These are phyloP conservation scores for Alternaria novae-zelandiae DNA, from an alignment of 2,329 filamentous ascomycete species.

Conservation along the genomic window DNA sequence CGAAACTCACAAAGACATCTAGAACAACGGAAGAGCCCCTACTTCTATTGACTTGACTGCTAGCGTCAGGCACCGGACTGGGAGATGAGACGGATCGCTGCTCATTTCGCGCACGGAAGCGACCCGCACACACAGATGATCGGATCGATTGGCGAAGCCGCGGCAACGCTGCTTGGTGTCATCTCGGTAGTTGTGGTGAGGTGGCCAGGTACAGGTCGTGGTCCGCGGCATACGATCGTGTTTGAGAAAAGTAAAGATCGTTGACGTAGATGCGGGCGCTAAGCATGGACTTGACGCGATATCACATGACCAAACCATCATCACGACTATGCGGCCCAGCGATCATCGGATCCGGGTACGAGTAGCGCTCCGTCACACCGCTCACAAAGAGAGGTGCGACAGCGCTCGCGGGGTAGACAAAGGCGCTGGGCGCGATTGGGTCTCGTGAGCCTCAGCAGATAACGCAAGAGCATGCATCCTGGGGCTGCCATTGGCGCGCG, in stretches of 20 bases:
- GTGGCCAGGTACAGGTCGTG: neutral
- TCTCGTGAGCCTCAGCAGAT: conserved; percentile 26
- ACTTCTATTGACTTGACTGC: neutral
- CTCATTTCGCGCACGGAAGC: conserved; percentile 1
- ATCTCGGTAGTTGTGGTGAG: neutral
- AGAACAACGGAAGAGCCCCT: neutral
- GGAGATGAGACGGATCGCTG: conserved; percentile 4
- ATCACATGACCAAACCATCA: conserved; percentile 13
- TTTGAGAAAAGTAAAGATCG: conserved; percentile 6
- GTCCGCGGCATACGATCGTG: neutral
- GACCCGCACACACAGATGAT: neutral
- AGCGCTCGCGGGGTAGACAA: conserved; percentile 7
- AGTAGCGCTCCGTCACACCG: conserved; percentile 6
- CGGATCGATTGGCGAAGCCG: conserved; percentile 2
- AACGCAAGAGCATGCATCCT: conserved; percentile 25
- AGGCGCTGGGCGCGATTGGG: conserved; percentile 5
- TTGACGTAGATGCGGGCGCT: conserved; percentile 8
- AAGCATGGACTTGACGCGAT: conserved; percentile 12
- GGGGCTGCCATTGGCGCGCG: conserved; percentile 18
- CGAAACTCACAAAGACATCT: neutral
- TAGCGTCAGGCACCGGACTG: conserved; percentile 8
- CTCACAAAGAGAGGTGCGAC: conserved; percentile 5
- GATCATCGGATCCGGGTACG: conserved; percentile 5
- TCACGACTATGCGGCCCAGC: neutral
- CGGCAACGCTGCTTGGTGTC: neutral